Percentiles rank a stretch among this genome's conserved stretches.
Evolutionary conservation across 371 early-diverging fungal species (phyloP).

Genomic region (Circinella umbellata): DNA sequence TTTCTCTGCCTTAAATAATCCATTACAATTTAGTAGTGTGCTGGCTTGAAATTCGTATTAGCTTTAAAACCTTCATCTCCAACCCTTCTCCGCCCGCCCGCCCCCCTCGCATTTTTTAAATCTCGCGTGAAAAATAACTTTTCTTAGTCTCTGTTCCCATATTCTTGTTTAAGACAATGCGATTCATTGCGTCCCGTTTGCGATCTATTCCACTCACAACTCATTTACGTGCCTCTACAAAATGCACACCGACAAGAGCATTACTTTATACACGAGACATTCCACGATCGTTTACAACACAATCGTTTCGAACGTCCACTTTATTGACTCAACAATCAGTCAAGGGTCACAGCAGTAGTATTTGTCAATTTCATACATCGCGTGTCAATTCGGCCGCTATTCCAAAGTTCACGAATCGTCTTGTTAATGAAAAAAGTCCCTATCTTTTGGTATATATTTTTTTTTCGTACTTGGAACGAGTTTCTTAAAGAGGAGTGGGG

Average conservation of each 20-base stretch:
- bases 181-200: constrained; percentile 9
- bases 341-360: background rate
- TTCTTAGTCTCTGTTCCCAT: too few species aligned
- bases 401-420: constrained; percentile 10
- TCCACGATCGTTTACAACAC: background rate
- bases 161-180: background rate
- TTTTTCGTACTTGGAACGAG: background rate
- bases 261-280: background rate
- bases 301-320: background rate
- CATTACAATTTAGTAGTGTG: too few species aligned
- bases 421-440: constrained; percentile 15
- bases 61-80: too few species aligned
- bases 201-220: background rate
- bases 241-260: background rate
- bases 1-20: too few species aligned
- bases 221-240: background rate
- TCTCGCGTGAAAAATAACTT: too few species aligned
- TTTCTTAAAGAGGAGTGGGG: background rate
- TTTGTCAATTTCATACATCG: constrained; percentile 4
- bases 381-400: background rate
- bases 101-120: too few species aligned
- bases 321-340: background rate
- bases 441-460: constrained; percentile 18
- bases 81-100: too few species aligned
- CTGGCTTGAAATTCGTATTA: too few species aligned